A percentile compares a stretch with the other conserved stretches of the same genome.
Conservation (phyloP, 345 rosid genomes). For the Populus alba region DNA sequence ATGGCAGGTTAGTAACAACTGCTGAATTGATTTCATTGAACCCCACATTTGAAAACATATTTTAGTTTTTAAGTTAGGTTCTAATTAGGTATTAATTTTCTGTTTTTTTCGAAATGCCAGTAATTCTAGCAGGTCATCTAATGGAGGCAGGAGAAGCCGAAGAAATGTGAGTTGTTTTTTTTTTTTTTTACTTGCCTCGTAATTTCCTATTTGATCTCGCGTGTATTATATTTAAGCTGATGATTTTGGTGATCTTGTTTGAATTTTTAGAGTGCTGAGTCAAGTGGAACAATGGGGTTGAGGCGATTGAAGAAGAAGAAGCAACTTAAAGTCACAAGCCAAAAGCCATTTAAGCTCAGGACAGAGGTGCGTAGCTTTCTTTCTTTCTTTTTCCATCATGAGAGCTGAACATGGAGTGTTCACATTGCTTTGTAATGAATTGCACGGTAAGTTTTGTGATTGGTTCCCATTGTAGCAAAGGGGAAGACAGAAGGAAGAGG, state of each 20-base stretch:
- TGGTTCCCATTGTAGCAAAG: conserved; percentile 54
- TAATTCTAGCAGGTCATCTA: conserved; percentile 54
- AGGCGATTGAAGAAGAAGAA: conserved; percentile 66
- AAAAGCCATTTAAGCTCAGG: conserved; percentile 76
- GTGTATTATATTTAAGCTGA: background rate
- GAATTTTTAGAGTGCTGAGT: conserved; percentile 64
- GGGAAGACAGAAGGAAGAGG: conserved; percentile 84
- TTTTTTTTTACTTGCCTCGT: background rate
- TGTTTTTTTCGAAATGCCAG: conserved; percentile 21
- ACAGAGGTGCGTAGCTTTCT: conserved; percentile 58
- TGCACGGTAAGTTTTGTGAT: background rate
- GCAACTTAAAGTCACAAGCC: conserved; percentile 53
- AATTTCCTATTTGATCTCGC: background rate
- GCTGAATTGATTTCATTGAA: background rate
- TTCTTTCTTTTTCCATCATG: background rate
- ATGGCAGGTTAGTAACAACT: conserved; percentile 46
- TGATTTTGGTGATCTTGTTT: conserved; percentile 5
- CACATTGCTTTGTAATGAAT: background rate
- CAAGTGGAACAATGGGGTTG: conserved; percentile 53
- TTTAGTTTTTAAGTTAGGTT: conserved; percentile 3
- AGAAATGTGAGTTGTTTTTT: conserved; percentile 57
- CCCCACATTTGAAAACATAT: background rate
- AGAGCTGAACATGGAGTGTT: background rate
- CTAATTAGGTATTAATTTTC: conserved; percentile 3
- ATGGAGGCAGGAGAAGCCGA: conserved; percentile 66